Evolutionary conservation across 2,329 filamentous ascomycete species (phyloP).

Genomic region (Aspergillus viridinutans): DNA sequence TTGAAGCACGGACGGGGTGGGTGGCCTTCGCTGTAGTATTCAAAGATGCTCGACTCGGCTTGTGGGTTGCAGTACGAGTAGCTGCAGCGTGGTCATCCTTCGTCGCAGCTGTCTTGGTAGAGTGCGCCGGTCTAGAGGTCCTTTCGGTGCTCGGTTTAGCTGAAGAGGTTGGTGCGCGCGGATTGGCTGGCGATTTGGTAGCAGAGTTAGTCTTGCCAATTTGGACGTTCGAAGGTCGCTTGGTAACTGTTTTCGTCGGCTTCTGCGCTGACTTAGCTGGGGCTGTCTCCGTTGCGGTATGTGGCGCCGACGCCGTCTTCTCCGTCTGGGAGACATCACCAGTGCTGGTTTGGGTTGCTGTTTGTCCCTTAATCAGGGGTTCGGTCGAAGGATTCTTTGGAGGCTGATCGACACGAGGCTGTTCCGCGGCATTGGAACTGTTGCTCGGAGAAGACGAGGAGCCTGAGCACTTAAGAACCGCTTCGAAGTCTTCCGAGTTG

Average conservation of each 20-base stretch:
- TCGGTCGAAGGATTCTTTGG: not conserved
- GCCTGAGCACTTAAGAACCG: constrained; percentile 25
- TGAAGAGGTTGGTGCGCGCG: constrained; percentile 18
- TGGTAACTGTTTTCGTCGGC: constrained; percentile 22
- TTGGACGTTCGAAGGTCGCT: constrained; percentile 30
- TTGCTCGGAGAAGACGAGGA: constrained; percentile 26
- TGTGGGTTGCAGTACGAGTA: constrained; percentile 24
- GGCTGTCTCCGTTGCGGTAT: constrained; percentile 4
- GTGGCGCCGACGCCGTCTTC: constrained; percentile 9
- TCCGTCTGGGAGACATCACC: constrained; percentile 6
- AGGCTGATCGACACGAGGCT: not conserved
- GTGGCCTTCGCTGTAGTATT: constrained; percentile 26
- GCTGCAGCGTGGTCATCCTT: constrained; percentile 29
- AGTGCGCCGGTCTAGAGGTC: constrained; percentile 13
- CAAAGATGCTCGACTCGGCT: constrained; percentile 29
- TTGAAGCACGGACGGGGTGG: constrained; percentile 25
- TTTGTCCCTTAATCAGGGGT: not conserved
- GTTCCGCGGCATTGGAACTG: constrained; percentile 12
- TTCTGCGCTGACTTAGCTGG: constrained; percentile 14
- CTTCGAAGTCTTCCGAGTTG: constrained; percentile 28
- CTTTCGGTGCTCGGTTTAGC: constrained; percentile 16
- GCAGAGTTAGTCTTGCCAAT: constrained; percentile 22
- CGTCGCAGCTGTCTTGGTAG: constrained; percentile 23
- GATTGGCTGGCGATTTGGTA: constrained; percentile 18
- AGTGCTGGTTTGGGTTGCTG: not conserved